Evolutionary conservation across 2,329 filamentous ascomycete species (phyloP), one percentile per base, ranked within the genome.

Genomic region (Reticulascus tulasneorum): DNA sequence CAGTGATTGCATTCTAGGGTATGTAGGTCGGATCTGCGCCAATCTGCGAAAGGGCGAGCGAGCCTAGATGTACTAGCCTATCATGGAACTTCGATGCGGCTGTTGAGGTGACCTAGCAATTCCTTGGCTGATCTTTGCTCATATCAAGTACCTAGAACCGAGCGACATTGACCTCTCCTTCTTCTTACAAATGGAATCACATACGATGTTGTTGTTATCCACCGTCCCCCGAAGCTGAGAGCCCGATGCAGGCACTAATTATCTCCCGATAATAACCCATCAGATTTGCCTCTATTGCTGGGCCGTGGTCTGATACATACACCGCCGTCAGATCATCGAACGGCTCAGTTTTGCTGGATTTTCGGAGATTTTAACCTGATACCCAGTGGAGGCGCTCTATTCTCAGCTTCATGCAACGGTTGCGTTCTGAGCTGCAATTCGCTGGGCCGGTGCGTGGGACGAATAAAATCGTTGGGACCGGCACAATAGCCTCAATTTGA

Each of bases 251-350:
- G 20, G 30, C 27, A 10, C 9, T 19, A 12, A 20, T 20, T 22
- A 16, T 24, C 23, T 19, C 9, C 21, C n/a, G n/a, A n/a, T n/a
- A n/a, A n/a, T n/a, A n/a, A n/a, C n/a, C n/a, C n/a, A n/a, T n/a
- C n/a, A n/a, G n/a, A n/a, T n/a, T n/a, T n/a, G n/a, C n/a, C n/a
- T n/a, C n/a, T n/a, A n/a, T n/a, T n/a, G n/a, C n/a, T n/a, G 21
- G 13, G 13, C 9, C 20, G 32, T 42, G 39, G 36, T 23, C 36
- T 39, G 39, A 42, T 35, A n/a, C 30, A 7, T 17, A 19, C 20
- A 35, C 31, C 36, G 35, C 35, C 15, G 40, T 42, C 39, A 42
- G 31, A 40, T 40, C 37, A 36, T 42, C 23, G 21, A 40, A 35
- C 29, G 28, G 35, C 29, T 27, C 32, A 32, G 35, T 42, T 37